Conservation (phyloP, 2,329 filamentous ascomycete species). For the Lasiodiplodia theobromae region DNA sequence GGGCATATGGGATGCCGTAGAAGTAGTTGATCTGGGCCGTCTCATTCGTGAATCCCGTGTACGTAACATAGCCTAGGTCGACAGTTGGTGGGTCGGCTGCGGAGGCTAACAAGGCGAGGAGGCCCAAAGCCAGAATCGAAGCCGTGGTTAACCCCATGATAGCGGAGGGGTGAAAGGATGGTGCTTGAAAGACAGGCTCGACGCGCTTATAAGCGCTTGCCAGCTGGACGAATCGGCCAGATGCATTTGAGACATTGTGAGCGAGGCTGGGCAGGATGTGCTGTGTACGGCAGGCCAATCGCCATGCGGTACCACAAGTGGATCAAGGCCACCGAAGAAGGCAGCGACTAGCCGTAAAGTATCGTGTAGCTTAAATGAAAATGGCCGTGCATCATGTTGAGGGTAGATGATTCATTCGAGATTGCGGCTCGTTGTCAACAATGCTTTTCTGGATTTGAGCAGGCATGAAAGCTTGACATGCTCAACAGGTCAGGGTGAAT, state of each 20-base stretch:
- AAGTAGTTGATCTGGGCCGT: conserved; percentile 32
- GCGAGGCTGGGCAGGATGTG: neutral
- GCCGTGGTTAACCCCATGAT: neutral
- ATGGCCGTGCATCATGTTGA: neutral
- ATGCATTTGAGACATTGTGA: neutral
- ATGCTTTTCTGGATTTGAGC: too few species aligned
- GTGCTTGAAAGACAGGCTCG: neutral
- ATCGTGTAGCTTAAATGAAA: neutral
- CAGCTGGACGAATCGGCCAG: neutral
- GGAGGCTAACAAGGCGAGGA: neutral
- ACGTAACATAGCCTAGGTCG: conserved; percentile 32
- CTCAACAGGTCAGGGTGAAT: too few species aligned
- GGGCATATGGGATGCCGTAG: conserved; percentile 40
- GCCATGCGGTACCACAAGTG: too few species aligned
- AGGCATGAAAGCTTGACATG: too few species aligned
- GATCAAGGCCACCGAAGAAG: too few species aligned
- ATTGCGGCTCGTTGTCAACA: too few species aligned
- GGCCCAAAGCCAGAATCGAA: neutral
- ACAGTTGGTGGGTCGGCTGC: conserved; percentile 18
- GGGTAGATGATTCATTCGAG: neutral
- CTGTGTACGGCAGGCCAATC: neutral
- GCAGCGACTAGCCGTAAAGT: neutral
- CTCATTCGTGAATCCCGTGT: conserved; percentile 32
- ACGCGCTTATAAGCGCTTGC: neutral
- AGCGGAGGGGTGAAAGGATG: neutral